Evolutionary conservation across 352 stramenopile species (phyloP), one percentile per base, ranked within the genome.

Genomic region (Phytophthora crassamura): DNA sequence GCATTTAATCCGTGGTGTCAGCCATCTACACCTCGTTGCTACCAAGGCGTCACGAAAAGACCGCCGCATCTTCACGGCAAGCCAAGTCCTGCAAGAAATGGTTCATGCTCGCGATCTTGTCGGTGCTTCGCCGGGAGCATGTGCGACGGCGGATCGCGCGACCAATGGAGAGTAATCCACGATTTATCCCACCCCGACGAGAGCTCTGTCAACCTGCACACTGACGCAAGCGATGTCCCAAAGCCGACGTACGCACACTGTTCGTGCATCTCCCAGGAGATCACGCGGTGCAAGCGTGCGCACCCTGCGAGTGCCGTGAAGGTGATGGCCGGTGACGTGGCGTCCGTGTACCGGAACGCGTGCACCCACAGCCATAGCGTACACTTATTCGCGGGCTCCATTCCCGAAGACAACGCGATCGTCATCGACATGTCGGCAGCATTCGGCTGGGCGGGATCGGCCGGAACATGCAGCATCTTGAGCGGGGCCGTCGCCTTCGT

Each of bases 71-170:
- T 28, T 28, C 22, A 28, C 22, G 22, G 45, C 14, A 3, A 50
- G 25, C n/a, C 14, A 20, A 56, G 30, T 15, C 33, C 5, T 42
- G 35, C 20, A 25, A 32, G 54, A 89, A 89, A 58, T 89, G 80
- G 80, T 60, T 85, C 63, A 88, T 89, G 80, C 38, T 89, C 35
- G 54, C 60, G 28, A 70, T 89, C 34, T 59, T 89, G 20, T 88
- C 78, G n/a, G 33, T 75, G 22, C 70, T 89, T n/a, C n/a, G n/a
- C n/a, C n/a, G n/a, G n/a, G n/a, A n/a, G n/a, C n/a, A n/a, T n/a
- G n/a, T n/a, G n/a, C n/a, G n/a, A n/a, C n/a, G n/a, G n/a, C n/a
- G n/a, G n/a, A n/a, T n/a, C n/a, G n/a, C n/a, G n/a, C n/a, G n/a
- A n/a, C n/a, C n/a, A n/a, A n/a, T n/a, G n/a, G n/a, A n/a, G n/a